A percentile compares a stretch with the other conserved stretches of the same genome.
Conservation (phyloP, 306 rosid genomes). For the Citrullus colocynthis region DNA sequence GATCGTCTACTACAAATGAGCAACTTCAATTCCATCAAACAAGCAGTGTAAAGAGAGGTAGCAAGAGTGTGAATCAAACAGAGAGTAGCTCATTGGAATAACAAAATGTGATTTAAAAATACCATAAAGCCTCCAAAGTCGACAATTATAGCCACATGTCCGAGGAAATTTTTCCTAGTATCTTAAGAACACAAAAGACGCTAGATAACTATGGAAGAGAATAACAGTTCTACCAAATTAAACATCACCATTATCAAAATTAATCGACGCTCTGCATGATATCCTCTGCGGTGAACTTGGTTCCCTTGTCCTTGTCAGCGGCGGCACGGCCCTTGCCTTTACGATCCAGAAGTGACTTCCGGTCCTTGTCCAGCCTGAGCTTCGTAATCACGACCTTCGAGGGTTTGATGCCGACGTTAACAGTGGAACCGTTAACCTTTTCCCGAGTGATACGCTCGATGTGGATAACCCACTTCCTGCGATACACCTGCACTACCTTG, state of each 20-base stretch:
- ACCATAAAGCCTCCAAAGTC: constrained; percentile 4
- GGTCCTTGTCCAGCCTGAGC: constrained; percentile 80
- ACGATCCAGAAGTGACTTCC: constrained; percentile 76
- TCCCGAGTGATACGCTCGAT: constrained; percentile 86
- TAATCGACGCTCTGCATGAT: constrained; percentile 81
- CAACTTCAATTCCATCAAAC: neutral
- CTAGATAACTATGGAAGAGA: neutral
- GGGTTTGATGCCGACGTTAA: constrained; percentile 13
- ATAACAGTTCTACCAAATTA: neutral
- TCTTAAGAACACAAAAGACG: neutral
- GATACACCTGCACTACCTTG: constrained; percentile 80
- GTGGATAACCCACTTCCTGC: constrained; percentile 94
- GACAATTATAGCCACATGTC: neutral
- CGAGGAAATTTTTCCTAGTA: neutral
- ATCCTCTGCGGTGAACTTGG: constrained; percentile 85
- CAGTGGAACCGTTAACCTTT: constrained; percentile 64
- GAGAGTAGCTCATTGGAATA: neutral
- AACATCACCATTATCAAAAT: constrained; percentile 7
- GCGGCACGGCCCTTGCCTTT: constrained; percentile 96
- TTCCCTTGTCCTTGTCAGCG: constrained; percentile 85
- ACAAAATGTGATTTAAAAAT: constrained; percentile 4
- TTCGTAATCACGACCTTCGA: constrained; percentile 56
- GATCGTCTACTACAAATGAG: too few species aligned
- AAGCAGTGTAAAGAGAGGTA: neutral
- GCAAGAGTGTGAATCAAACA: neutral